phyloP scores from a whole-genome alignment of 2,329 filamentous ascomycete species.

The Periconia digitata region DNA sequence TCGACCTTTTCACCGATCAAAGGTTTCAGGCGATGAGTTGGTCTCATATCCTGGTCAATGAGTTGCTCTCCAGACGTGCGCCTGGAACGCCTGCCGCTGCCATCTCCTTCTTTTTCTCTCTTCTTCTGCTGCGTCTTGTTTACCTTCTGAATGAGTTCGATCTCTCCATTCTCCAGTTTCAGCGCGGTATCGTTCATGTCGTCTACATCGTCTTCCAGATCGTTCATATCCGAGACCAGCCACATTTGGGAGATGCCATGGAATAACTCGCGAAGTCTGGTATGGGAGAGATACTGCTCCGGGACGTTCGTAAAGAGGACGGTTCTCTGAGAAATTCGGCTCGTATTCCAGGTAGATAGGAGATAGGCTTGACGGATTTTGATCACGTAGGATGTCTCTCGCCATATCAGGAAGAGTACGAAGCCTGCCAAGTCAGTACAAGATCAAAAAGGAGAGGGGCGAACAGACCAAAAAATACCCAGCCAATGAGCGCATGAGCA shows the following conservation, averaged over 20 bases:
- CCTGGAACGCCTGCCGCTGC: conserved; percentile 49
- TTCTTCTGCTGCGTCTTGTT: conserved; percentile 71
- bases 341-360: conserved; percentile 46
- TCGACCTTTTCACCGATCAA: conserved; percentile 54
- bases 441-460: background rate
- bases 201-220: conserved; percentile 47
- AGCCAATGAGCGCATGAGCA: conserved; percentile 48
- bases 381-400: conserved; percentile 51
- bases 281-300: conserved; percentile 40
- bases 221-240: conserved; percentile 50
- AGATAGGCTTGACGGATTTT: conserved; percentile 53
- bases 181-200: conserved; percentile 46
- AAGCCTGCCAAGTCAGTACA: conserved; percentile 23
- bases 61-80: conserved; percentile 46
- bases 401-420: conserved; percentile 48
- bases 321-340: conserved; percentile 49
- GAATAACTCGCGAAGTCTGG: conserved; percentile 43
- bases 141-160: conserved; percentile 50
- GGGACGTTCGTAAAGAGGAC: conserved; percentile 54
- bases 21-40: conserved; percentile 44
- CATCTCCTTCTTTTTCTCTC: conserved; percentile 53
- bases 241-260: conserved; percentile 47
- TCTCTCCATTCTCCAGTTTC: conserved; percentile 49
- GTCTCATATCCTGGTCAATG: conserved; percentile 43
- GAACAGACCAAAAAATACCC: conserved; percentile 42